Evolutionary conservation across 2,329 filamentous ascomycete genomes (phyloP).

Genomic region (Ceratocystis alfenasii): DNA sequence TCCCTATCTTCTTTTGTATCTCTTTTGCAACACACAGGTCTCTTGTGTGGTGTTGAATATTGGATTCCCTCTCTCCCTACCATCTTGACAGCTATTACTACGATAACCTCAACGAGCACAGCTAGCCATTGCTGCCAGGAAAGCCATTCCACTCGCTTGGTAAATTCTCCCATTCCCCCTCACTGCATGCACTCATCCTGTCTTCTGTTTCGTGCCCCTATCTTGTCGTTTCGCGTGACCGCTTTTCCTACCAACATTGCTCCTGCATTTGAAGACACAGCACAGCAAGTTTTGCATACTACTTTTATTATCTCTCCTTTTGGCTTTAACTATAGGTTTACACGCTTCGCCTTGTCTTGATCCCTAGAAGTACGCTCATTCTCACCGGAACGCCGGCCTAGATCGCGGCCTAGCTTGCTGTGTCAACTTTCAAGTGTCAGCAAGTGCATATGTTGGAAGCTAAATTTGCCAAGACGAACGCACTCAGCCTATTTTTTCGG

Average conservation of each 20-base stretch:
- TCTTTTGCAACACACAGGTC: background rate
- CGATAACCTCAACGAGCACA: background rate
- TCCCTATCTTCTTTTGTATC: background rate
- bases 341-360: slow-evolving; percentile 7
- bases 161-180: background rate
- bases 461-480: background rate
- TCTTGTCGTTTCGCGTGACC: background rate
- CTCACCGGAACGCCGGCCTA: background rate
- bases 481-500: background rate
- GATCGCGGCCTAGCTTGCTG: background rate
- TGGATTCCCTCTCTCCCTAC: background rate
- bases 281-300: background rate
- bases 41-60: background rate
- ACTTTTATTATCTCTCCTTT: background rate
- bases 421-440: background rate
- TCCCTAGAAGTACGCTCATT: background rate
- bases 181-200: background rate
- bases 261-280: background rate
- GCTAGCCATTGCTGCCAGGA: background rate
- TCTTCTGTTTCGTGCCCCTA: background rate
- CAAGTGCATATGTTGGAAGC: background rate
- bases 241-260: background rate
- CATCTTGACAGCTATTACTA: background rate
- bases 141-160: background rate
- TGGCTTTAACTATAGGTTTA: background rate